Evolutionary conservation across 2,329 filamentous ascomycete genomes (phyloP), one percentile per base, ranked within the genome.

Genomic region (Venturia aucupariae): DNA sequence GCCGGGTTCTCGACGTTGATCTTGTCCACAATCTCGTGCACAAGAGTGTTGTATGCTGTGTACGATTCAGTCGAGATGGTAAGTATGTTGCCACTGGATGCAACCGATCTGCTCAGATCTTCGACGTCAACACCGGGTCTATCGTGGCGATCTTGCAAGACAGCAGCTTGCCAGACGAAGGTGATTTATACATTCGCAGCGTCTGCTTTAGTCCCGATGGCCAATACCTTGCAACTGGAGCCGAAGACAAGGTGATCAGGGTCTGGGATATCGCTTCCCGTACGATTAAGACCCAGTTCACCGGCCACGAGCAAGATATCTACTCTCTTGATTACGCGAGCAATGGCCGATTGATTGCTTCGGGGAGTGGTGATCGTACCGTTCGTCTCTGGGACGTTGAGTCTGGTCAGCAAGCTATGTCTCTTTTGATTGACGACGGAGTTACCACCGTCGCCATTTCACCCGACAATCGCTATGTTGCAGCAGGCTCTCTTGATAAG

Each of bases 21-120:
- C 83, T 99, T 46, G 88, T 97, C 60, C 94, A 97, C 78, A 96
- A 92, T 65, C 83, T 99, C 63, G 85, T 86, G 66, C 94, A 99
- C 73, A 90, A 96, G 73, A 97, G 93, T 71, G 94, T 99, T 3
- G 94, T 99, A 0, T 99, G 94, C 82, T 99, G 94, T 75, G 94
- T 99, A 42, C 86, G 94, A 65, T 99, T 99, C 81, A 97, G 93
- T 74, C 86, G 90, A 64, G 94, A 99, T 72, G 94, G 94, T 69
- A 92, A 96, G 73, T 97, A 90, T 70, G 90, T 99, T 64, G 94
- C 94, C 8, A 99, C 94, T 5, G 94, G 94, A 54, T 97, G 94
- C 82, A 99, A 99, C 77, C 84, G 92, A 68, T 96, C 92, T n/a
- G 94, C 94, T n/a, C 93, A 97, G 77, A 99, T 99, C 71, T 99